phyloP scores from a whole-genome alignment of 805 yeast genomes.

The Phaffomyces opuntiae region DNA sequence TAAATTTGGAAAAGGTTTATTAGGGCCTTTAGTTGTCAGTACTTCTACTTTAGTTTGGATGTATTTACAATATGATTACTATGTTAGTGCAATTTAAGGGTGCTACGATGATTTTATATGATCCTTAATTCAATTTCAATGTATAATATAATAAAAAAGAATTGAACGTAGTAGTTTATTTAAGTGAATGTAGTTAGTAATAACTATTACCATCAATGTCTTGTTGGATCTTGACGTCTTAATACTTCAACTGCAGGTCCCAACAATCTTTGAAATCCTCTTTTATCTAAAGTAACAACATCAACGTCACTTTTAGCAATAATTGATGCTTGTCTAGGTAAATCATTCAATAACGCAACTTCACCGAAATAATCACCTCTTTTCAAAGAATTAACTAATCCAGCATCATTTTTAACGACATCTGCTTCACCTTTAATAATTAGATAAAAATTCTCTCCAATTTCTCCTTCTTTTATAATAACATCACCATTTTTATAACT shows the following conservation, averaged over 20 bases:
- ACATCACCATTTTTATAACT: slow-evolving; percentile 61
- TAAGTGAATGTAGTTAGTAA: neutral
- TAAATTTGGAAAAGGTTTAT: slow-evolving; percentile 77
- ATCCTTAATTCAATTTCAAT: no score
- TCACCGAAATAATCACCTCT: slow-evolving; percentile 97
- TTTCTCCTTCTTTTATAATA: slow-evolving; percentile 82
- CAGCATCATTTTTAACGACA: slow-evolving; percentile 54
- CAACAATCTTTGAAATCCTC: slow-evolving; percentile 86
- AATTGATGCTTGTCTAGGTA: slow-evolving; percentile 93
- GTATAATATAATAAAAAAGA: no score
- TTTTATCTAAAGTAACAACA: slow-evolving; percentile 87
- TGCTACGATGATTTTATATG: no score
- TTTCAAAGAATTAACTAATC: slow-evolving; percentile 50
- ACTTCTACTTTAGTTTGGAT: slow-evolving; percentile 76
- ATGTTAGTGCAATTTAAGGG: slow-evolving; percentile 18
- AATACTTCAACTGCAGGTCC: slow-evolving; percentile 93
- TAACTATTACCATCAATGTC: slow-evolving; percentile 9
- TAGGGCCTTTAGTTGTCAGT: slow-evolving; percentile 84
- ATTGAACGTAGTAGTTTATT: no score
- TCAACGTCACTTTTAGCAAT: slow-evolving; percentile 67
- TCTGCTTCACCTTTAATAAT: slow-evolving; percentile 79
- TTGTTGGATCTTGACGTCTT: slow-evolving; percentile 79
- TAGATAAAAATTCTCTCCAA: slow-evolving; percentile 67
- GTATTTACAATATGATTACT: slow-evolving; percentile 61
- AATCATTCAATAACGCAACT: slow-evolving; percentile 83